These are phyloP conservation scores for Diophrys appendiculata DNA, from an alignment of 73 alveolate genomes.

Conservation along the genomic window DNA sequence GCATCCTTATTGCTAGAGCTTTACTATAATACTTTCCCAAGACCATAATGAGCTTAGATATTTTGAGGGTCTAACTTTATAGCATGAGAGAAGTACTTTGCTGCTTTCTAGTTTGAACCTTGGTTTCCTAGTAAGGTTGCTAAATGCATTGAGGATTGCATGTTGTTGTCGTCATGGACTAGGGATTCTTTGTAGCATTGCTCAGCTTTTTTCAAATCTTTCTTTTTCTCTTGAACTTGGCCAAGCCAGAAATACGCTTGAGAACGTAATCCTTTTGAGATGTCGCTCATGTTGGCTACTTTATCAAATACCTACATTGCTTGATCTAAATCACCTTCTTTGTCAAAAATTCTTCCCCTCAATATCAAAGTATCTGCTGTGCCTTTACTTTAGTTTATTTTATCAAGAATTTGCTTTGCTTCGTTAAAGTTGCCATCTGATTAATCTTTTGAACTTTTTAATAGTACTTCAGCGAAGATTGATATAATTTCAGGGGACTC, in stretches of 20 bases:
- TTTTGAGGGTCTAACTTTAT: conserved; percentile 47
- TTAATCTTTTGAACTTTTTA: too few relatives aligned
- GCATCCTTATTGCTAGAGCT: conserved; percentile 41
- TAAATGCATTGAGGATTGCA: conserved; percentile 49
- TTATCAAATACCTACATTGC: conserved; percentile 20
- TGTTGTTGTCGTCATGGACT: conserved; percentile 46
- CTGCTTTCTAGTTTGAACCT: conserved; percentile 65
- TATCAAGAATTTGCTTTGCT: conserved; percentile 48
- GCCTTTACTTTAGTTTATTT: conserved; percentile 32
- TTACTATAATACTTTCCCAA: conserved; percentile 56
- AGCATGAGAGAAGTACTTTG: conserved; percentile 71
- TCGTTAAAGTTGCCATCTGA: conserved; percentile 29
- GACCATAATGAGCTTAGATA: conserved; percentile 58
- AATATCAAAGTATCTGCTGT: conserved; percentile 40
- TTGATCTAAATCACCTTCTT: conserved; percentile 39
- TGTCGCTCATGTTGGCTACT: conserved; percentile 12
- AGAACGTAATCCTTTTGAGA: conserved; percentile 36
- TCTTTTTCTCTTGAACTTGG: conserved; percentile 30
- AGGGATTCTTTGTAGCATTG: conserved; percentile 51
- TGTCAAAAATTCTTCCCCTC: conserved; percentile 43
- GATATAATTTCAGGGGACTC: conserved; percentile 4
- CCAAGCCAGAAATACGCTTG: conserved; percentile 55
- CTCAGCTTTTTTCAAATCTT: conserved; percentile 58
- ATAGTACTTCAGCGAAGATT: conserved; percentile 10
- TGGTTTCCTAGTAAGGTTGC: conserved; percentile 56